Conservation (phyloP, 1,284 basidiomycete genomes). For the Ustilago trichophora region DNA sequence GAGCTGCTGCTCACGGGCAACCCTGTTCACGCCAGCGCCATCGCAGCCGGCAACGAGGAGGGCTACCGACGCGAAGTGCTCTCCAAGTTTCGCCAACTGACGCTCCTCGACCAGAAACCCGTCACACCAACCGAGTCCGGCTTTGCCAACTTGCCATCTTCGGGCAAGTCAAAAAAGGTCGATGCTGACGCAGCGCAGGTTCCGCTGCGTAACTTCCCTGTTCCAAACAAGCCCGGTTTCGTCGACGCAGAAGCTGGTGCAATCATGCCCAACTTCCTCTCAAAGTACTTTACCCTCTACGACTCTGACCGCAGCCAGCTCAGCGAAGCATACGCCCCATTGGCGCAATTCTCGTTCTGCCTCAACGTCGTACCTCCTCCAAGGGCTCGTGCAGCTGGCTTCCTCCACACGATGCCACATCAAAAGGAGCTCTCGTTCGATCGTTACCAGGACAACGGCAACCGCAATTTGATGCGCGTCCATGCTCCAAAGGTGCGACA, state of each 20-base stretch:
- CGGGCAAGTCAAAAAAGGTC: conserved; percentile 42
- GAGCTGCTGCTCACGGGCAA: conserved; percentile 84
- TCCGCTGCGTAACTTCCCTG: conserved; percentile 72
- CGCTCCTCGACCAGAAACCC: conserved; percentile 73
- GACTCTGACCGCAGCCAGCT: conserved; percentile 79
- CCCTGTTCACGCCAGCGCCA: conserved; percentile 76
- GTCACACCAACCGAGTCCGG: conserved; percentile 73
- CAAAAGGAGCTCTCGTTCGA: conserved; percentile 81
- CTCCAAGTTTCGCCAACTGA: conserved; percentile 50
- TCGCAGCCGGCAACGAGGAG: conserved; percentile 76
- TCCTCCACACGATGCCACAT: conserved; percentile 73
- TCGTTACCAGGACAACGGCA: conserved; percentile 71
- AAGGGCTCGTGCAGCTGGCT: conserved; percentile 70
- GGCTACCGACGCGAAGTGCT: conserved; percentile 45
- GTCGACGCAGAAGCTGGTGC: conserved; percentile 77
- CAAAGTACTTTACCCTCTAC: conserved; percentile 80
- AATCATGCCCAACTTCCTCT: conserved; percentile 76
- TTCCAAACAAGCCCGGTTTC: conserved; percentile 77
- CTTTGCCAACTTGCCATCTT: conserved; percentile 79
- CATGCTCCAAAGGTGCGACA: conserved; percentile 46
- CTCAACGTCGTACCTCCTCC: conserved; percentile 83
- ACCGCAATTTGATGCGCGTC: conserved; percentile 62
- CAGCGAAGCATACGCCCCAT: conserved; percentile 79
- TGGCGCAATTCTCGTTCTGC: conserved; percentile 87
- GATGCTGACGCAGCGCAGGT: conserved; percentile 57